Base-by-base conservation (phyloP, 345 rosid genomes). In the Syzygium grande region DNA sequence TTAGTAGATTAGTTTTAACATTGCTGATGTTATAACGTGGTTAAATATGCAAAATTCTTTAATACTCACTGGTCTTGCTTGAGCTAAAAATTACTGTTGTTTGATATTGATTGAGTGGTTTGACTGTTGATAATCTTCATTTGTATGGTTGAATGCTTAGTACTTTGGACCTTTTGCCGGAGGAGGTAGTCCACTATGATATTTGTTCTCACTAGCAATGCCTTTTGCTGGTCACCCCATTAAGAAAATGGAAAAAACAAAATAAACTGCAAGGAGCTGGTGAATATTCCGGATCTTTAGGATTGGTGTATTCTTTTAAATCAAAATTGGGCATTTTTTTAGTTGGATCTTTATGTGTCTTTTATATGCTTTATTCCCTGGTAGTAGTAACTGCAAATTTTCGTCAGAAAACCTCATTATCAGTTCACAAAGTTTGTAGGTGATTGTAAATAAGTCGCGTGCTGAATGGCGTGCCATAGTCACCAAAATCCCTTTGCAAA, bases 391-490 rank as follows among this genome's bases (percentile, higher is more conserved):
- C 55, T 84, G 34, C 55, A 84, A 51, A 12, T 14, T 38, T 52
- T 49, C 5, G 54, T 51, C 41, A 63, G 85, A 29, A 55, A 43
- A 51, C 73, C 54, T 51, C 61, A 51, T 84, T 53, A 12, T 51
- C 65, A 27, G n/a, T 54, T 63, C 87, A 65, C 84, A 54, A 87
- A 85, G 68, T 84, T 84, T 87, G 86, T 79, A 98, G 99, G 97
- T 94, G 79, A 98, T 98, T 84, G 95, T 95, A 87, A 98, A 98
- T 54, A 95, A 96, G 91, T 96, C 99, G 17, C 97, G 99, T 49
- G 99, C 98, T 52, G 88, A 90, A 86, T 96, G 96, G 94, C 96
- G 93, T 90, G 94, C 95, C 14, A 86, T 96, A 89, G 89, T 92
- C 84, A 88, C 94, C 59, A 94, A 92, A 90, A 92, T 96, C 89